These are phyloP conservation scores for Plasmodium chabaudi DNA, from an alignment of 169 alveolate genomes.

Conservation along the genomic window DNA sequence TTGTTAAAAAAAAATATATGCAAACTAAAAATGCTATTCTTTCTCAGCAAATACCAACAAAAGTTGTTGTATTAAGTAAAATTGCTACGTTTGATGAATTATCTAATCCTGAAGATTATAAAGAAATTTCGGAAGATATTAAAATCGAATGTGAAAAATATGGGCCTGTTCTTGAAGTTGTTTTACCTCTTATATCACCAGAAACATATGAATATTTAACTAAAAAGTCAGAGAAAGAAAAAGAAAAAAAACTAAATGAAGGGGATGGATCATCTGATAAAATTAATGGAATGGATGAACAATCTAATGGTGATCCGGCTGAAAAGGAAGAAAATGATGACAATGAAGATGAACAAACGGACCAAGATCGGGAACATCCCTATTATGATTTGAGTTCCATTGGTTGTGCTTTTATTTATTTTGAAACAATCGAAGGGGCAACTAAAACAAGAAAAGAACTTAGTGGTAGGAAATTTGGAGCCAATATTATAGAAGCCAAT, in stretches of 20 bases:
- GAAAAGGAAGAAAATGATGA: not conserved
- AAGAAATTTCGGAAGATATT: constrained; percentile 87
- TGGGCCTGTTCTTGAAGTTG: constrained; percentile 85
- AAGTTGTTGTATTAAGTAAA: constrained; percentile 82
- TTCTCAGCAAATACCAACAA: constrained; percentile 81
- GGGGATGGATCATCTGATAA: not conserved
- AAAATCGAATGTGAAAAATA: constrained; percentile 84
- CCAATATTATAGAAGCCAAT: constrained; percentile 83
- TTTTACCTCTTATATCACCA: constrained; percentile 84
- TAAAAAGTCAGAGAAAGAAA: not conserved
- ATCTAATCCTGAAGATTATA: constrained; percentile 84
- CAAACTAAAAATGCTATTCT: constrained; percentile 65
- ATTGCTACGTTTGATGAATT: constrained; percentile 87
- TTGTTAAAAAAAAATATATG: constrained; percentile 73
- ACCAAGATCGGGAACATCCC: constrained; percentile 67
- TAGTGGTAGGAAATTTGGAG: constrained; percentile 83
- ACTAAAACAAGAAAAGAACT: constrained; percentile 83
- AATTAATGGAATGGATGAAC: not conserved
- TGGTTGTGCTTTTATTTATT: constrained; percentile 83
- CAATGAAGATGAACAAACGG: constrained; percentile 31
- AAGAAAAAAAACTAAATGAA: not conserved
- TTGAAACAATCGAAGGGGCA: constrained; percentile 79
- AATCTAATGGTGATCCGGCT: not conserved
- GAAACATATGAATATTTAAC: constrained; percentile 60
- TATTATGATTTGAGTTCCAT: constrained; percentile 71